These are phyloP conservation scores for Trichoderma simmonsii DNA, from an alignment of 2,329 filamentous ascomycete species.

Conservation along the genomic window DNA sequence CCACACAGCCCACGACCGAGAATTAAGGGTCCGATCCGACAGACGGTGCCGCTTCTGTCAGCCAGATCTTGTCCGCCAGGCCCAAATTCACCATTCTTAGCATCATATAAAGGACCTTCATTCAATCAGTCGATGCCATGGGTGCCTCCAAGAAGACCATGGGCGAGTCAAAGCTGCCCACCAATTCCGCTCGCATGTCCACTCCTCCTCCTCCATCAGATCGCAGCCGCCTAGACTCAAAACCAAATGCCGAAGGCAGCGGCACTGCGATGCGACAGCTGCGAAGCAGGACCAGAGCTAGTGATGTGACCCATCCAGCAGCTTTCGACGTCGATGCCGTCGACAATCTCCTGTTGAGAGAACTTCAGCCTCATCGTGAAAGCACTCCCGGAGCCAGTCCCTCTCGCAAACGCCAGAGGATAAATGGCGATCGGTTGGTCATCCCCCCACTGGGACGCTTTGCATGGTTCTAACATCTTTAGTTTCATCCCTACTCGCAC, in stretches of 20 bases:
- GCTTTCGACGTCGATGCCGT: conserved; percentile 49
- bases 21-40: conserved; percentile 6
- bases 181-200: conserved; percentile 37
- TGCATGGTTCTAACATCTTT: conserved; percentile 26
- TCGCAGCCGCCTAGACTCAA: conserved; percentile 42
- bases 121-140: conserved; percentile 28
- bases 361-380: conserved; percentile 51
- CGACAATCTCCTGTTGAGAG: conserved; percentile 50
- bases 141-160: conserved; percentile 34
- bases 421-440: conserved; percentile 59
- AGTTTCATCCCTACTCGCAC: conserved; percentile 95
- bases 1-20: background rate
- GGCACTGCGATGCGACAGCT: conserved; percentile 30
- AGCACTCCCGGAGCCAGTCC: conserved; percentile 54
- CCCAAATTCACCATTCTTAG: background rate
- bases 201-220: conserved; percentile 47
- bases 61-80: background rate
- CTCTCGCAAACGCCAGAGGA: conserved; percentile 56
- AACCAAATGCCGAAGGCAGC: conserved; percentile 37
- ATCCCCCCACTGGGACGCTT: background rate
- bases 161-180: conserved; percentile 31
- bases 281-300: conserved; percentile 36
- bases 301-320: conserved; percentile 36
- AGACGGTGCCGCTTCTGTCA: conserved; percentile 13
- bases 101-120: conserved; percentile 14